Evolutionary conservation across 2,329 filamentous ascomycete genomes (phyloP).

Genomic region (Colletotrichum australisinense): DNA sequence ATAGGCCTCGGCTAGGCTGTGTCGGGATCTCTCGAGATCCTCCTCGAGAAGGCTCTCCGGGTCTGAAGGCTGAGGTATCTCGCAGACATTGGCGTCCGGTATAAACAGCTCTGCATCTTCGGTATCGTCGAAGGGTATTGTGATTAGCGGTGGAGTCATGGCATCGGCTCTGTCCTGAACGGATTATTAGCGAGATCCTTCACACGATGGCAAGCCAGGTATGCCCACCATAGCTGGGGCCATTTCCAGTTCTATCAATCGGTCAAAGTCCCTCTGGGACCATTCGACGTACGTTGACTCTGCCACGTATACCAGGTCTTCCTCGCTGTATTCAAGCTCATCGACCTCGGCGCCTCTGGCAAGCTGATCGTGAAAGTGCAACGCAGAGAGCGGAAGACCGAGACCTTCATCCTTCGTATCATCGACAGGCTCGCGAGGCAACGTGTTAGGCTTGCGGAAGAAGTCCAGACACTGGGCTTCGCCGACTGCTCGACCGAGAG

Average conservation of each 20-base stretch:
- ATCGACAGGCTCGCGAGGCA: constrained; percentile 32
- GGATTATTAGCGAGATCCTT: constrained; percentile 20
- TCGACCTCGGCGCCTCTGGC: constrained; percentile 10
- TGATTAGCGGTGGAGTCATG: constrained; percentile 9
- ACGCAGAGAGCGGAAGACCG: constrained; percentile 12
- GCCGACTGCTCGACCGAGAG: neutral
- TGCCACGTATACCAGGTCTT: constrained; percentile 14
- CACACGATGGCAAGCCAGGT: too few relatives aligned
- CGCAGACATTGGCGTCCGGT: constrained; percentile 34
- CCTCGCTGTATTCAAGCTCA: constrained; percentile 17
- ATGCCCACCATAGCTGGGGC: neutral
- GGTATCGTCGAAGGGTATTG: neutral
- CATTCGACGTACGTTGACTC: neutral
- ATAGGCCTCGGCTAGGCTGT: neutral
- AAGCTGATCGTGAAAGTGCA: constrained; percentile 27
- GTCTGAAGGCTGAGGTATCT: constrained; percentile 46
- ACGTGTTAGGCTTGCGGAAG: constrained; percentile 8
- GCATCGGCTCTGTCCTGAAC: neutral
- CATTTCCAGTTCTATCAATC: constrained; percentile 12
- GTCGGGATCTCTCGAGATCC: constrained; percentile 22
- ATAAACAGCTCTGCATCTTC: constrained; percentile 37
- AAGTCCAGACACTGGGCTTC: constrained; percentile 11
- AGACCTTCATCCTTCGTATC: constrained; percentile 32
- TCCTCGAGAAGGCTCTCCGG: constrained; percentile 41
- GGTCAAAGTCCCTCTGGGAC: neutral